Evolutionary conservation across 2,329 filamentous ascomycete genomes (phyloP).

Genomic region (Diaporthe aspalathi): DNA sequence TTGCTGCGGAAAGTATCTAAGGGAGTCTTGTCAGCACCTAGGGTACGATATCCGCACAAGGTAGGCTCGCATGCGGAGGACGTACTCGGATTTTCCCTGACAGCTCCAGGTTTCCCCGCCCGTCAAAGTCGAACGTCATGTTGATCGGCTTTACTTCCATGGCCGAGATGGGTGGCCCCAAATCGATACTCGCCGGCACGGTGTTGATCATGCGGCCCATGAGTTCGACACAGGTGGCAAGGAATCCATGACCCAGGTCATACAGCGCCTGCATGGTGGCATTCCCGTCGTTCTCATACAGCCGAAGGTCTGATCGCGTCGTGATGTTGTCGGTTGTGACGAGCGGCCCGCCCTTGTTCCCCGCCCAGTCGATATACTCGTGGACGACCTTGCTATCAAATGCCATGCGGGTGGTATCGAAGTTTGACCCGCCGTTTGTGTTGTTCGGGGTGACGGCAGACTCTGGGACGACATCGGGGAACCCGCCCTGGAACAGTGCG

Average conservation of each 20-base stretch:
- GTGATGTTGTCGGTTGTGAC: constrained; percentile 23
- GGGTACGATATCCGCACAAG: neutral
- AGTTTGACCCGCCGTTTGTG: constrained; percentile 21
- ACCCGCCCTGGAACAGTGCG: neutral
- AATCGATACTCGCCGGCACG: constrained; percentile 42
- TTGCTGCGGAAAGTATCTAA: neutral
- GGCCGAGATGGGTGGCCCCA: constrained; percentile 18
- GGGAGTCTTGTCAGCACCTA: neutral
- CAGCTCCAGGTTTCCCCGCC: neutral
- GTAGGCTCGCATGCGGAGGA: neutral
- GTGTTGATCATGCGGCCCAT: constrained; percentile 46
- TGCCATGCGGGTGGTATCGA: neutral
- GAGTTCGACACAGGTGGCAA: constrained; percentile 43
- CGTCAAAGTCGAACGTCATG: neutral
- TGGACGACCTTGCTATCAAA: constrained; percentile 20
- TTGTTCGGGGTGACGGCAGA: constrained; percentile 9
- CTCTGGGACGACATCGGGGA: constrained; percentile 17
- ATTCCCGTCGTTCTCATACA: constrained; percentile 46
- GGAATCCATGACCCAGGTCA: constrained; percentile 42
- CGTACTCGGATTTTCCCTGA: constrained; percentile 2
- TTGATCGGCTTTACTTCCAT: constrained; percentile 6
- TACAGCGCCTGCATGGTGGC: constrained; percentile 45
- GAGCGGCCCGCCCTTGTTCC: constrained; percentile 18
- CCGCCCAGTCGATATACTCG: constrained; percentile 25
- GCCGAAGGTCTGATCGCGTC: constrained; percentile 43